phyloP scores from a whole-genome alignment of 805 yeast genomes.

The Suhomyces pyralidae region DNA sequence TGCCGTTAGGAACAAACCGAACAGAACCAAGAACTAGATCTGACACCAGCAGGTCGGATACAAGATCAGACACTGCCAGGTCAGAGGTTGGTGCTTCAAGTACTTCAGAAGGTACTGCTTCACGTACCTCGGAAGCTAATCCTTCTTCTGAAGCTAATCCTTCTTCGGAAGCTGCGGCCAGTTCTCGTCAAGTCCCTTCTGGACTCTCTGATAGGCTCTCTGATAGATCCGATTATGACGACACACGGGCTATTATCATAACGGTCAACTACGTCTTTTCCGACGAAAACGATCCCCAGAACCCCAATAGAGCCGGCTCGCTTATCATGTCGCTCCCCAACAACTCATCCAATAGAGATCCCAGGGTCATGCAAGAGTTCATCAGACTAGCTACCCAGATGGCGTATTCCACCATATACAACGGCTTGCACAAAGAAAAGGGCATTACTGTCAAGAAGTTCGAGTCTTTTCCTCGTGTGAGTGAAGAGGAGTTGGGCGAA shows the following conservation, averaged over 20 bases:
- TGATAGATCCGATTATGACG: conserved; percentile 8
- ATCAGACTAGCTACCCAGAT: conserved; percentile 66
- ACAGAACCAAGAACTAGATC: too few species aligned
- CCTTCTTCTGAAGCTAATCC: not conserved
- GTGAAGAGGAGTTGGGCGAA: conserved; percentile 24
- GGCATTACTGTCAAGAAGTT: conserved; percentile 56
- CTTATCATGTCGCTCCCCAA: conserved; percentile 66
- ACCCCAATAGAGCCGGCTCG: conserved; percentile 51
- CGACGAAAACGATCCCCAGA: conserved; percentile 36
- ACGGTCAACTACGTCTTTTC: conserved; percentile 45
- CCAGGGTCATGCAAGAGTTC: conserved; percentile 57
- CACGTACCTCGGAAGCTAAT: not conserved
- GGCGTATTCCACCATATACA: conserved; percentile 61
- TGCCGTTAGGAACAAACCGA: not conserved
- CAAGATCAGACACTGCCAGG: not conserved
- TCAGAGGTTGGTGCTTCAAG: not conserved
- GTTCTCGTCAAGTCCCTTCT: not conserved
- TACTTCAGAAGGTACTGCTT: not conserved
- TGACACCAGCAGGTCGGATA: too few species aligned
- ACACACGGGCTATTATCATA: conserved; percentile 37
- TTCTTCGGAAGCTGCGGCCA: not conserved
- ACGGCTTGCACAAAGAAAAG: conserved; percentile 44
- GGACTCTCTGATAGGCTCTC: not conserved
- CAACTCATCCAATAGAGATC: conserved; percentile 55
- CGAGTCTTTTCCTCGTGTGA: conserved; percentile 44